Evolutionary conservation across 768 basidiomycete species (phyloP).

Genomic region (Mycena epipterygia): DNA sequence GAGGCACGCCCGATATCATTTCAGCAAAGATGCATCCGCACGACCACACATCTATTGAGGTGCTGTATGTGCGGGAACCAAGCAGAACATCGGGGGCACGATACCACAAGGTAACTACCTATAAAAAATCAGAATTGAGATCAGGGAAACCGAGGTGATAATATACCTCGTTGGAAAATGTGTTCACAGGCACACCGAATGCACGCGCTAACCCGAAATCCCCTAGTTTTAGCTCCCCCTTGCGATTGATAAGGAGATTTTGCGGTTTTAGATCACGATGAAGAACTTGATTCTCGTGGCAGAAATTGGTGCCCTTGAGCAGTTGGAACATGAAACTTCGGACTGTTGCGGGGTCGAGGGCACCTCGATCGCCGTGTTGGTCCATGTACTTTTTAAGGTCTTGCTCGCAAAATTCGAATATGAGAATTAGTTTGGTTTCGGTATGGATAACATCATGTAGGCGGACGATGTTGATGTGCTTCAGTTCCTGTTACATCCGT

Average conservation of each 20-base stretch:
- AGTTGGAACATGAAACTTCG: slow-evolving; percentile 99
- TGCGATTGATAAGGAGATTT: slow-evolving; percentile 96
- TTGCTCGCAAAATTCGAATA: slow-evolving; percentile 98
- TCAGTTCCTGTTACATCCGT: slow-evolving; percentile 99
- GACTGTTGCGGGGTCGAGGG: slow-evolving; percentile 90
- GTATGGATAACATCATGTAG: slow-evolving; percentile 99
- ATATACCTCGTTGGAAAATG: slow-evolving; percentile 92
- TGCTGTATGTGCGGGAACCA: slow-evolving; percentile 97
- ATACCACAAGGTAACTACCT: slow-evolving; percentile 99
- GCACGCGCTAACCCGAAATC: slow-evolving; percentile 98
- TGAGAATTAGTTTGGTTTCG: slow-evolving; percentile 96
- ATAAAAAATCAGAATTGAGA: slow-evolving; percentile 24
- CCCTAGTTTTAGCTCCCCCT: slow-evolving; percentile 96
- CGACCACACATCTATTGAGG: slow-evolving; percentile 98
- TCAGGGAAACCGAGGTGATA: not conserved
- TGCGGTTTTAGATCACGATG: slow-evolving; percentile 99
- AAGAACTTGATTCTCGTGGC: slow-evolving; percentile 97
- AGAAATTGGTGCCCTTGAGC: slow-evolving; percentile 96
- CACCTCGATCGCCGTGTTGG: slow-evolving; percentile 95
- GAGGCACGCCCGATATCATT: slow-evolving; percentile 97
- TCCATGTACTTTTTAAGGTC: slow-evolving; percentile 99
- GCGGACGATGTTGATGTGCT: slow-evolving; percentile 98
- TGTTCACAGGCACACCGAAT: slow-evolving; percentile 99
- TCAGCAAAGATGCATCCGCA: slow-evolving; percentile 99
- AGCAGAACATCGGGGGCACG: slow-evolving; percentile 97